phyloP scores from a whole-genome alignment of 176 grass and related monocot genomes.

The Cenchrus purpureus region DNA sequence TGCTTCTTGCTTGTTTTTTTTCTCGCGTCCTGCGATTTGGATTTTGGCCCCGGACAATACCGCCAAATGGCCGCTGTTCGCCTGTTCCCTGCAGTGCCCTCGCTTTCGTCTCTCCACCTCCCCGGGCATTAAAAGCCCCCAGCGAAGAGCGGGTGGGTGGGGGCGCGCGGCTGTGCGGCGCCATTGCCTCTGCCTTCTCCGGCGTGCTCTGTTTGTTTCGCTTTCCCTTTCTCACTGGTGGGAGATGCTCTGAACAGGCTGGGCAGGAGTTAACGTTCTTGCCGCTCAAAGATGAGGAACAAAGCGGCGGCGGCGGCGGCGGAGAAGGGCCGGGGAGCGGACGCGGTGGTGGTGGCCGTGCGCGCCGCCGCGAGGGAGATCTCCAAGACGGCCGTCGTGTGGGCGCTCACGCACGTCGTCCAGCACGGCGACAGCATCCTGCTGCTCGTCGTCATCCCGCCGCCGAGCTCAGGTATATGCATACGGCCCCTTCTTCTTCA shows the following conservation, averaged over 20 bases:
- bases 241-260: slow-evolving; percentile 4
- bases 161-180: background rate
- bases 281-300: background rate
- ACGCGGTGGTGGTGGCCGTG: slow-evolving; percentile 66
- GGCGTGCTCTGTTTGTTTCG: background rate
- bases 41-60: slow-evolving; percentile 22
- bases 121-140: background rate
- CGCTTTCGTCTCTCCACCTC: slow-evolving; percentile 1
- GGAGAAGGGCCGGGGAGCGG: slow-evolving; percentile 21
- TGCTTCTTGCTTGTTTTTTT: background rate
- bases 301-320: background rate
- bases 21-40: slow-evolving; percentile 11
- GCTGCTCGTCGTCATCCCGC: slow-evolving; percentile 69
- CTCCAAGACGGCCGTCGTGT: slow-evolving; percentile 70
- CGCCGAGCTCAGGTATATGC: slow-evolving; percentile 64
- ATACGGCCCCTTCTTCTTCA: background rate
- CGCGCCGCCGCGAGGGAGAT: slow-evolving; percentile 74
- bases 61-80: background rate
- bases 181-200: background rate
- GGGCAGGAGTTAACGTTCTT: slow-evolving; percentile 1
- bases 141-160: slow-evolving; percentile 7
- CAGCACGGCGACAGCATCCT: slow-evolving; percentile 76
- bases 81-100: background rate
- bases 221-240: background rate
- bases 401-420: slow-evolving; percentile 92